These are phyloP conservation scores for Neurospora sp. DNA, from an alignment of 2,329 filamentous ascomycete genomes.

Conservation along the genomic window DNA sequence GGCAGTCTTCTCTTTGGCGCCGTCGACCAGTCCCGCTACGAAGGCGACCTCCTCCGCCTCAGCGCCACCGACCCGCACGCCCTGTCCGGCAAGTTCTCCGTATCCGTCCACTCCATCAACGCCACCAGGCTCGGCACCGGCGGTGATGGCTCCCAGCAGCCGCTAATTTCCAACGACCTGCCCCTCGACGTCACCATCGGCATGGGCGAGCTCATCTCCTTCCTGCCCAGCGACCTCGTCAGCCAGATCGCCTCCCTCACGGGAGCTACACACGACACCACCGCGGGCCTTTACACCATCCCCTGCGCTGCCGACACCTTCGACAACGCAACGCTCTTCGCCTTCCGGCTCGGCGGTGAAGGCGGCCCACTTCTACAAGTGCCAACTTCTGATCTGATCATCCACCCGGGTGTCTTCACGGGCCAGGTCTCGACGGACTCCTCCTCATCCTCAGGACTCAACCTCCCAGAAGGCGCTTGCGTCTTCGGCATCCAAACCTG, in stretches of 20 bases:
- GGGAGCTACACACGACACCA: constrained; percentile 17
- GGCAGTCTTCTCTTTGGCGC: constrained; percentile 24
- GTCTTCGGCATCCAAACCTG: constrained; percentile 23
- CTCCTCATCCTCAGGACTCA: not conserved
- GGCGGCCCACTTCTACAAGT: constrained; percentile 21
- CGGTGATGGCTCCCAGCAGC: not conserved
- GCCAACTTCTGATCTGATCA: constrained; percentile 21
- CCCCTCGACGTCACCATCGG: constrained; percentile 14
- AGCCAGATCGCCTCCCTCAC: constrained; percentile 19
- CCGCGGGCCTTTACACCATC: constrained; percentile 11
- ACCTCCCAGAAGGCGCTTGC: constrained; percentile 11
- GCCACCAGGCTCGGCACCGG: constrained; percentile 2
- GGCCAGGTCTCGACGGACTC: not conserved
- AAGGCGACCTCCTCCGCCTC: constrained; percentile 17
- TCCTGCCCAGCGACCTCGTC: constrained; percentile 17
- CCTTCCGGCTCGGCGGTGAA: constrained; percentile 18
- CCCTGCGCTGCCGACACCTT: constrained; percentile 17
- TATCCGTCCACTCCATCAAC: constrained; percentile 12
- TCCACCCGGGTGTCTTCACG: constrained; percentile 9
- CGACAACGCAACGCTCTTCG: constrained; percentile 14
- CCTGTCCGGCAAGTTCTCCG: constrained; percentile 6
- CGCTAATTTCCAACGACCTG: constrained; percentile 13
- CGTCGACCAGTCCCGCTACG: constrained; percentile 21
- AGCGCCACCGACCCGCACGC: constrained; percentile 2
- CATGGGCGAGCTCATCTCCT: constrained; percentile 17